Base-by-base conservation (phyloP, 129 eudicot genomes). In the Chrysanthemum makinoi region DNA sequence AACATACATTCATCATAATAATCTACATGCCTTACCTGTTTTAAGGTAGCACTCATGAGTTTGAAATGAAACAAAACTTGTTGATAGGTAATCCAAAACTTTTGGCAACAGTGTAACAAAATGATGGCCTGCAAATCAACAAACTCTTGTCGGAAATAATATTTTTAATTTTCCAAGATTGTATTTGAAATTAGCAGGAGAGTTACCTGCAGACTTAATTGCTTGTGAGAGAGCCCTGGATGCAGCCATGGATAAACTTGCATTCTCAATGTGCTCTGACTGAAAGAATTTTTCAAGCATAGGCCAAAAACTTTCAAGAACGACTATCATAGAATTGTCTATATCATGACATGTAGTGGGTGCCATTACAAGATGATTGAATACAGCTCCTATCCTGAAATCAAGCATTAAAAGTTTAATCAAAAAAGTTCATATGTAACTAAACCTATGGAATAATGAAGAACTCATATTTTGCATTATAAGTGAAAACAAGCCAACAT, bases 171-270 rank as follows among this genome's bases (percentile, higher is more conserved):
- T 47, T 64, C 39, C 59, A 68, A 28, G 28, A 20, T 7, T 71
- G 6, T 1, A n/a, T 6, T 58, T 22, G 14, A 76, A 57, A 48
- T 54, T 44, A 81, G 72, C 33, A 70, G 17, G 46, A 44, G 39
- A 39, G 22, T 60, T 77, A 94, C 99, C 96, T 66, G 97, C 83
- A 63, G 96, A 85, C 63, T 94, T 81, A 65, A 94, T 86, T 74
- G 96, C 95, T 61, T 82, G 91, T 68, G 99, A 83, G 72, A 94
- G 97, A 70, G 97, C 87, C 81, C 91, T 83, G 87, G 97, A 94
- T 69, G 97, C 99, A 48, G 97, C 90, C 66, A 81, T 67, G 44
- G 97, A 84, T 78, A 94, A 76, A 81, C 77, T 84, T 67, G 83
- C 73, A 75, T 84, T 90, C 78, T 86, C 94, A 46, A 88, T 86